phyloP scores from a whole-genome alignment of 495 filamentous ascomycete genomes.

The Tirmania nivea region DNA sequence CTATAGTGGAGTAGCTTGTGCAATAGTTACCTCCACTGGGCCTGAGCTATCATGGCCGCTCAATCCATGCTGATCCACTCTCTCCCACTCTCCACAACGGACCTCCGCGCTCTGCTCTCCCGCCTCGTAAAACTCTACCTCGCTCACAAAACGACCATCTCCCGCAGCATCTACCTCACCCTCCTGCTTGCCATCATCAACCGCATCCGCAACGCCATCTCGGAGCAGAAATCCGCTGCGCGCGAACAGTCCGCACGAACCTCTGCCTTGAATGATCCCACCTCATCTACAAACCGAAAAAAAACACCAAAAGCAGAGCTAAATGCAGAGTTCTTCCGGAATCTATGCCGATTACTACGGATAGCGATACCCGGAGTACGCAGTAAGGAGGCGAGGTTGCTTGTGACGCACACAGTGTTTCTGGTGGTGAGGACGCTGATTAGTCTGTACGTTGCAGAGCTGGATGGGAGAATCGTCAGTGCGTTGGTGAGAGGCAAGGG shows the following conservation, averaged over 20 bases:
- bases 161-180: conserved; percentile 76
- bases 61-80: conserved; percentile 53
- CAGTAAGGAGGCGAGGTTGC: conserved; percentile 66
- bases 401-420: conserved; percentile 67
- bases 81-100: conserved; percentile 37
- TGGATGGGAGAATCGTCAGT: conserved; percentile 83
- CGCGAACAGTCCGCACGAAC: conserved; percentile 43
- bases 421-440: conserved; percentile 69
- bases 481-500: conserved; percentile 77
- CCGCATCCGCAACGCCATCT: conserved; percentile 74
- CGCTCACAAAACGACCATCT: conserved; percentile 67
- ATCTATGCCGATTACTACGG: conserved; percentile 51
- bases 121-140: conserved; percentile 58
- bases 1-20: no score
- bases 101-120: conserved; percentile 50
- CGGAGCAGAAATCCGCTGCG: conserved; percentile 70
- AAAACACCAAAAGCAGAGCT: conserved; percentile 72
- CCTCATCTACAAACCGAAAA: conserved; percentile 12
- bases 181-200: conserved; percentile 72
- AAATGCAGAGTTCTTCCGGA: conserved; percentile 86
- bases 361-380: conserved; percentile 80
- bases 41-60: conserved; percentile 36
- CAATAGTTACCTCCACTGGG: no score
- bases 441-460: conserved; percentile 83
- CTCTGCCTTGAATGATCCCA: conserved; percentile 20